Evolutionary conservation across 768 basidiomycete species (phyloP).

Genomic region (Boletus patriciae): DNA sequence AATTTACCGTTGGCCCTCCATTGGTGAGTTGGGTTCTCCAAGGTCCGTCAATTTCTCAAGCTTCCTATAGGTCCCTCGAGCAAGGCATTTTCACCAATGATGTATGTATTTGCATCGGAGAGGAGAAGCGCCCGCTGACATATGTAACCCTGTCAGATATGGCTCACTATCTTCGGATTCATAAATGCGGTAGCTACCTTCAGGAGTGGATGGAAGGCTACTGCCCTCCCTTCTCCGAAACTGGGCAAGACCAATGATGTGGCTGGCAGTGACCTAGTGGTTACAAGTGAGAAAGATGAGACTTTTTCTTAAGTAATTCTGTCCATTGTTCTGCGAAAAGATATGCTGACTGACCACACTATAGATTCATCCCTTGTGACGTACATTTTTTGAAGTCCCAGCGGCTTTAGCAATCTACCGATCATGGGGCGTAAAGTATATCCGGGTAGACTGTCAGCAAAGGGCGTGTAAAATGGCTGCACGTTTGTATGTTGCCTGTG

Average conservation of each 20-base stretch:
- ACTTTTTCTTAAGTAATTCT: conserved; percentile 7
- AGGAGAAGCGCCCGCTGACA: conserved; percentile 3
- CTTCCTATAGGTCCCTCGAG: conserved; percentile 57
- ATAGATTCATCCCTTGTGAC: neutral
- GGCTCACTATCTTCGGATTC: conserved; percentile 43
- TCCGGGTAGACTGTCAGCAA: neutral
- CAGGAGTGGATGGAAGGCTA: conserved; percentile 71
- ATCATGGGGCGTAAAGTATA: neutral
- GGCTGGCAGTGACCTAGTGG: neutral
- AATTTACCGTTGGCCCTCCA: conserved; percentile 85
- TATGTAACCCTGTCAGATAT: conserved; percentile 29
- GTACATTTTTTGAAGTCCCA: neutral
- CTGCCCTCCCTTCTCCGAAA: conserved; percentile 36
- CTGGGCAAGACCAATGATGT: neutral
- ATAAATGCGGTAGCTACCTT: conserved; percentile 60
- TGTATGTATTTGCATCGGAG: conserved; percentile 37
- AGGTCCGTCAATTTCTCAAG: neutral
- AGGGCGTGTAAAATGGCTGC: neutral
- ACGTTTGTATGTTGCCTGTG: neutral
- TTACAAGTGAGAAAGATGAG: conserved; percentile 14
- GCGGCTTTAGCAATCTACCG: neutral
- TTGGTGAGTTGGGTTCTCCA: conserved; percentile 51
- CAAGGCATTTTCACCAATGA: conserved; percentile 66
- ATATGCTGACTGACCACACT: neutral
- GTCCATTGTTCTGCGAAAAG: neutral